phyloP scores from a whole-genome alignment of 2,329 filamentous ascomycete genomes.

The Aspergillus alliaceus region DNA sequence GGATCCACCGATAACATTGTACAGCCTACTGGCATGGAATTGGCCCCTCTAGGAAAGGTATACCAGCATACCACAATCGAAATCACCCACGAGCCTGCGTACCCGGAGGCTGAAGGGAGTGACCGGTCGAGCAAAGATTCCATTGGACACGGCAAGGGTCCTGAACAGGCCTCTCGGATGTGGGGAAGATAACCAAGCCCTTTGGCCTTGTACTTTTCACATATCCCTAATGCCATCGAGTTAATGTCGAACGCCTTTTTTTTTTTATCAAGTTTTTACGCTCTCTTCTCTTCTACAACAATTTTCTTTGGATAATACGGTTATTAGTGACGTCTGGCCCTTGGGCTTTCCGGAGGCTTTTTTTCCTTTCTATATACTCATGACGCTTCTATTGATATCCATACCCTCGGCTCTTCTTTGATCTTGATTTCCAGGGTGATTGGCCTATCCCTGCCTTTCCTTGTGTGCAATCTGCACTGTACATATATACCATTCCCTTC shows the following conservation, averaged over 20 bases:
- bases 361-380: background rate
- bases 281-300: background rate
- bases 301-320: background rate
- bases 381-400: slow-evolving; percentile 7
- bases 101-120: slow-evolving; percentile 22
- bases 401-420: background rate
- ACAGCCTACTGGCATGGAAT: slow-evolving; percentile 28
- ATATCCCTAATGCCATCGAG: background rate
- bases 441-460: background rate
- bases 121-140: slow-evolving; percentile 31
- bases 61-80: slow-evolving; percentile 48
- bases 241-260: background rate
- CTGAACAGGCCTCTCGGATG: slow-evolving; percentile 16
- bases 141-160: slow-evolving; percentile 3
- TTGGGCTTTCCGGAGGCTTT: background rate
- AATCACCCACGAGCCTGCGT: slow-evolving; percentile 39
- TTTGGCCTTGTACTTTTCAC: no score
- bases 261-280: background rate
- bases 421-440: background rate
- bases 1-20: slow-evolving; percentile 50
- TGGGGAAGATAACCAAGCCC: slow-evolving; percentile 28
- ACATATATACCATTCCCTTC: background rate
- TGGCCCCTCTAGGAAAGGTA: slow-evolving; percentile 39
- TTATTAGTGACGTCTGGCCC: background rate
- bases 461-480: background rate